Evolutionary conservation across 1,139 yeast species (phyloP).

Genomic region (Kodamaea arcana): DNA sequence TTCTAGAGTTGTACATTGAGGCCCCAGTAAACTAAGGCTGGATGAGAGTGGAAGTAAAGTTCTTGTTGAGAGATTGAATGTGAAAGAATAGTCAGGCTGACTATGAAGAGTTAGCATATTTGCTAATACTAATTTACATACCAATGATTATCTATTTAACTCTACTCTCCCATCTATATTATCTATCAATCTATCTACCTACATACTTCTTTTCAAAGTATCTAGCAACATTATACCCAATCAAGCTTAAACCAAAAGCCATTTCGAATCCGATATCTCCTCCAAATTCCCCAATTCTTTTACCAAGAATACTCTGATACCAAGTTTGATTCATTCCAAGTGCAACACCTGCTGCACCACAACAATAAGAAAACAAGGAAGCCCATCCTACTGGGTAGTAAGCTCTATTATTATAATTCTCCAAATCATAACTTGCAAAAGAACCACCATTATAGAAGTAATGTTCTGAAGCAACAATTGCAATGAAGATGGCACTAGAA

Average conservation of each 20-base stretch:
- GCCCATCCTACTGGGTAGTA: slow-evolving; percentile 26
- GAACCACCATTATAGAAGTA: slow-evolving; percentile 21
- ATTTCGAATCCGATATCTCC: slow-evolving; percentile 30
- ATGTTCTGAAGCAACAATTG: slow-evolving; percentile 26
- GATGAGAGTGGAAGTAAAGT: no score
- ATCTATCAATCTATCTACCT: slow-evolving; percentile 1
- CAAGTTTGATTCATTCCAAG: slow-evolving; percentile 28
- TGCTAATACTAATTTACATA: no score
- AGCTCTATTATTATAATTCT: slow-evolving; percentile 18
- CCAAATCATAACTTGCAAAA: slow-evolving; percentile 21
- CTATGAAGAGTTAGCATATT: no score
- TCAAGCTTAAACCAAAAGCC: slow-evolving; percentile 21
- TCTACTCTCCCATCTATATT: no score
- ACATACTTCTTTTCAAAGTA: slow-evolving; percentile 25
- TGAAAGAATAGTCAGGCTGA: no score
- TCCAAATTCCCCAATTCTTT: slow-evolving; percentile 16
- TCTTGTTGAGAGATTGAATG: no score
- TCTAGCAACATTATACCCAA: slow-evolving; percentile 23
- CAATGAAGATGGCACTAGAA: slow-evolving; percentile 27
- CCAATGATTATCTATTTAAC: no score
- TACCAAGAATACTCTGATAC: slow-evolving; percentile 27
- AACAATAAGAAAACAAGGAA: slow-evolving; percentile 22
- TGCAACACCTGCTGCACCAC: slow-evolving; percentile 27
- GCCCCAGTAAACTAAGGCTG: no score
- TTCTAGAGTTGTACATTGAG: no score